Base-by-base conservation (phyloP, 306 rosid genomes). In the Abrus pulchellus region DNA sequence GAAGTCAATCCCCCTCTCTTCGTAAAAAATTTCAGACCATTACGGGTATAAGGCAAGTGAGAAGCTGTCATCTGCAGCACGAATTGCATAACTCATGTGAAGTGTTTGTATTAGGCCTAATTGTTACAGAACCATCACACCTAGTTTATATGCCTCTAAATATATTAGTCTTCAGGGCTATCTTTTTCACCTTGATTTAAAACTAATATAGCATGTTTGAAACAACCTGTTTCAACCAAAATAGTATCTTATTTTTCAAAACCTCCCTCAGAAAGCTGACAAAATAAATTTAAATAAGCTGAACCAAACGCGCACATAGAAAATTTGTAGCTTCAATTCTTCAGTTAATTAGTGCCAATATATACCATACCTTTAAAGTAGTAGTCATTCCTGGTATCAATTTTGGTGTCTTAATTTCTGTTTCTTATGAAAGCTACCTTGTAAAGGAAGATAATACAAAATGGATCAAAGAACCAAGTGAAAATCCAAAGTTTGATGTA, bases 61-160 rank as follows among this genome's bases (percentile, higher is more conserved):
- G 98, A 94, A 0, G 98, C 98, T 10, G 98, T 94, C 92, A 94
- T 92, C 98, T 92, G 84, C 83, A 82, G 2, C 77, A 83, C 65
- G 33, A 66, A 62, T n/a, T 76, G 44, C 54, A 68, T 0, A 36
- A 38, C 49, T 63, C 61, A 53, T 47, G 9, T 62, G 11, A 13
- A 50, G 3, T 36, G 9, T 76, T 76, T 40, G 11, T 68, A 8
- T 57, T 38, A 36, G 59, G 62, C 77, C 12, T 72, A 45, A 63
- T 5, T 40, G 40, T 78, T 47, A 68, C 50, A 67, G 3, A 52
- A 38, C 66, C 73, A 76, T 76, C 38, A 53, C 12, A 77, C 30
- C 65, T 27, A 34, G 12, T 52, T 63, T 43, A 13, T 33, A 67
- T 38, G 34, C 67, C 5, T 64, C 9, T 48, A 11, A 75, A 2